Conservation (phyloP, 2,329 filamentous ascomycete genomes). For the Basipetospora chlamydospora region DNA sequence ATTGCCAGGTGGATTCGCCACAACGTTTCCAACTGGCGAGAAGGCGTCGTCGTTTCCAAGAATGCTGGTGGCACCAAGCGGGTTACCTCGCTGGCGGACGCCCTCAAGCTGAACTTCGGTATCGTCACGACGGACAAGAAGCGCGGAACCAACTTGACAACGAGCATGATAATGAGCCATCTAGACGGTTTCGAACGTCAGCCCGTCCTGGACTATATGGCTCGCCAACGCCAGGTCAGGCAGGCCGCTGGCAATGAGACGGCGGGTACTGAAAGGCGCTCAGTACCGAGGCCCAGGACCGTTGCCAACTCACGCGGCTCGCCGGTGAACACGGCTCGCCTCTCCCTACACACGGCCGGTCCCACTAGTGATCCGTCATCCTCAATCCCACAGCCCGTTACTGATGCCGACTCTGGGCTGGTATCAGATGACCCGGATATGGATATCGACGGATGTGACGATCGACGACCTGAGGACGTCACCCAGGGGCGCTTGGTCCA, state of each 20-base stretch:
- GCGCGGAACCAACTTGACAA: slow-evolving; percentile 50
- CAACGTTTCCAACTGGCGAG: slow-evolving; percentile 75
- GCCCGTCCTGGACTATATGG: slow-evolving; percentile 21
- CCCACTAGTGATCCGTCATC: slow-evolving; percentile 2
- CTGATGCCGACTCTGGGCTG: no score
- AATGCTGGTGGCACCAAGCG: slow-evolving; percentile 95
- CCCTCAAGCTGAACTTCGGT: slow-evolving; percentile 92
- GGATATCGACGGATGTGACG: slow-evolving; percentile 48
- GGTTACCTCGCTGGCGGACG: slow-evolving; percentile 89
- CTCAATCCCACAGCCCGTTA: no score
- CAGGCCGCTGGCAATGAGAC: no score
- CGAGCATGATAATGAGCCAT: slow-evolving; percentile 62
- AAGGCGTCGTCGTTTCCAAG: slow-evolving; percentile 94
- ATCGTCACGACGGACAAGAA: slow-evolving; percentile 80
- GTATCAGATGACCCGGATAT: no score
- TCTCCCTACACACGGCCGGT: slow-evolving; percentile 7
- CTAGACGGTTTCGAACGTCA: slow-evolving; percentile 45
- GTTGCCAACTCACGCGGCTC: slow-evolving; percentile 29
- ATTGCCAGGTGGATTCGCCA: slow-evolving; percentile 90
- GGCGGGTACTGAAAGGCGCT: no score
- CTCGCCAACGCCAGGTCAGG: neutral
- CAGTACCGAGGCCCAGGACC: no score
- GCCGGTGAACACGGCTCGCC: slow-evolving; percentile 21
- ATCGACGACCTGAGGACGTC: slow-evolving; percentile 74
- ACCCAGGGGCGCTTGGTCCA: slow-evolving; percentile 84